Evolutionary conservation across 2,329 filamentous ascomycete genomes (phyloP), one percentile per base, ranked within the genome.

Genomic region (Trichoderma endophyticum): DNA sequence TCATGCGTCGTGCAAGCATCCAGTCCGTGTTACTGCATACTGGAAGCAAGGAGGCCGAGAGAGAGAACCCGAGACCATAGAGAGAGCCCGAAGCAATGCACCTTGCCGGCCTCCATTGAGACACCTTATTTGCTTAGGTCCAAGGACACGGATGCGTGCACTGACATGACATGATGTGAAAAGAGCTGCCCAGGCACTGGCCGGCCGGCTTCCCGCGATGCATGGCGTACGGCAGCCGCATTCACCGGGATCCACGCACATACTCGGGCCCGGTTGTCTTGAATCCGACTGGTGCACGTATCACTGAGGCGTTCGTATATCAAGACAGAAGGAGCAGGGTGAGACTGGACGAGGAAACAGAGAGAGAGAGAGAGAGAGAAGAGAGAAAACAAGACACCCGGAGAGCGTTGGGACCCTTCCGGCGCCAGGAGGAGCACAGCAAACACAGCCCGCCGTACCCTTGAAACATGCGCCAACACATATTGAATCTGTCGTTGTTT

Each of bases 231-330:
- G 21, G 30, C 57, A 62, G 57, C 66, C 66, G 66, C 57, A 18
- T 30, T 70, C 66, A 39, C 66, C 57, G 66, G 66, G 57, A 28
- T 61, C 66, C 57, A 70, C 66, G 66, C 43, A 65, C 26, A 65
- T 64, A 48, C 12, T 71, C 69, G 43, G 66, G 28, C 39, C 57
- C 57, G 66, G 54, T 69, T 39, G 56, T n/a, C 28, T 69, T n/a
- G 28, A 34, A 36, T 69, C 66, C 66, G 66, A 69, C 66, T 69
- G 66, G 66, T 69, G 66, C 66, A 69, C 66, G 66, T 69, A 69
- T 61, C 39, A 59, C 24, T 51, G 66, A 69, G 66, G 66, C 57
- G 66, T 30, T 59, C 30, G 21, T 21, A 51, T 18, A n/a, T 61
- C 39, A 36, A 34, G 18, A 36, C 14, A 32, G 26, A 51, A 15